phyloP scores from a whole-genome alignment of 176 grass and related monocot species.

The Carex cristatella region DNA sequence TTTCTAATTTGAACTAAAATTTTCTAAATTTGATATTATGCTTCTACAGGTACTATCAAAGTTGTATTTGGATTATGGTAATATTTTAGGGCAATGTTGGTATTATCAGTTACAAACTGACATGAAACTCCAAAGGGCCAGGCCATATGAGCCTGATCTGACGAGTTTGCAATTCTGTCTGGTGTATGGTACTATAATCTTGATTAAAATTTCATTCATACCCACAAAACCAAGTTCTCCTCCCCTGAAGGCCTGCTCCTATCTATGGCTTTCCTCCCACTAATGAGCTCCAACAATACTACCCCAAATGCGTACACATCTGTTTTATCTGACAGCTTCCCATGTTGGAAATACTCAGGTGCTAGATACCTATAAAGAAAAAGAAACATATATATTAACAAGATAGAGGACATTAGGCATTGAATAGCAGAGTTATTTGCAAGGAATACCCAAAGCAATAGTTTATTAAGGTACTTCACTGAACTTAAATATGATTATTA shows the following conservation, averaged over 20 bases:
- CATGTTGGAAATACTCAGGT: slow-evolving; percentile 52
- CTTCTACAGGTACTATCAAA: too few species aligned
- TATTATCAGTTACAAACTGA: too few species aligned
- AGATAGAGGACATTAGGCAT: neutral
- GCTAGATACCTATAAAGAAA: slow-evolving; percentile 39
- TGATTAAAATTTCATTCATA: slow-evolving; percentile 17
- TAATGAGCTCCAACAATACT: slow-evolving; percentile 47
- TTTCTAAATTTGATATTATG: neutral
- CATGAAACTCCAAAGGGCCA: neutral
- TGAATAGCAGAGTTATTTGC: neutral
- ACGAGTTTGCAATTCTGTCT: neutral
- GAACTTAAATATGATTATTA: neutral
- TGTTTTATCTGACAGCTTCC: slow-evolving; percentile 49
- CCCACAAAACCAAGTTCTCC: slow-evolving; percentile 51
- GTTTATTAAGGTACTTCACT: slow-evolving; percentile 3
- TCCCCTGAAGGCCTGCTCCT: slow-evolving; percentile 34
- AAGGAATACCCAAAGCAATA: neutral
- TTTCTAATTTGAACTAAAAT: neutral
- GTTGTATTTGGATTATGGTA: neutral
- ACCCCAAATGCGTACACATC: slow-evolving; percentile 50
- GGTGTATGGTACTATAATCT: neutral
- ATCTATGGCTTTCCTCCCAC: slow-evolving; percentile 44
- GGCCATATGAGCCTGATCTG: neutral
- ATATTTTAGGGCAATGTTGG: neutral
- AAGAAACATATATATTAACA: neutral